Evolutionary conservation across 2,329 filamentous ascomycete species (phyloP).

Genomic region (Aspergillus aculeatus): DNA sequence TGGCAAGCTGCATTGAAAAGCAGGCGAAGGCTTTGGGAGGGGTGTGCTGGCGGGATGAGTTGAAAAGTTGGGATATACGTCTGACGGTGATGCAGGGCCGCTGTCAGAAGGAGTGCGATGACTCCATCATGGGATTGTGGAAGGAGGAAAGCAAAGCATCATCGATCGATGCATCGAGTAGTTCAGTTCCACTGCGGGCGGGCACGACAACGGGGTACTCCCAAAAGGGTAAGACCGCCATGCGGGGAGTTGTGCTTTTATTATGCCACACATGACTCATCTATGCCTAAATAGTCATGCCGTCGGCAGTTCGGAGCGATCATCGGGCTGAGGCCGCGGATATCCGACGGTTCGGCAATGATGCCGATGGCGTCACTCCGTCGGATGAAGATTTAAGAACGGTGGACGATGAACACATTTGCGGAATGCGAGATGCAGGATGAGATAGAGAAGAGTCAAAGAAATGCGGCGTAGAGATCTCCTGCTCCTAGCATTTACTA

Average conservation of each 20-base stretch:
- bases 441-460: neutral
- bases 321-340: too few species aligned
- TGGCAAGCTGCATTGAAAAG: conserved; percentile 4
- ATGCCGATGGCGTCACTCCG: conserved; percentile 12
- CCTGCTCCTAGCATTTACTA: too few species aligned
- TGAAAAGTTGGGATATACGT: neutral
- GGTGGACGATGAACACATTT: neutral
- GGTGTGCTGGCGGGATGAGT: conserved; percentile 1
- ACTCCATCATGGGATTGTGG: neutral
- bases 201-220: too few species aligned
- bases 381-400: neutral
- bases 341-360: conserved; percentile 12
- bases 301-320: neutral
- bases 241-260: neutral
- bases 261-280: neutral
- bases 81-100: neutral
- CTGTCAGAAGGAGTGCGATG: neutral
- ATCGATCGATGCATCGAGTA: neutral
- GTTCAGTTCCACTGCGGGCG: too few species aligned
- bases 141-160: neutral
- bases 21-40: neutral
- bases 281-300: neutral
- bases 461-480: too few species aligned
- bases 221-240: too few species aligned
- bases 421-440: neutral